These are phyloP conservation scores for Primulina tabacum DNA, from an alignment of 257 asterid genomes.

Conservation along the genomic window DNA sequence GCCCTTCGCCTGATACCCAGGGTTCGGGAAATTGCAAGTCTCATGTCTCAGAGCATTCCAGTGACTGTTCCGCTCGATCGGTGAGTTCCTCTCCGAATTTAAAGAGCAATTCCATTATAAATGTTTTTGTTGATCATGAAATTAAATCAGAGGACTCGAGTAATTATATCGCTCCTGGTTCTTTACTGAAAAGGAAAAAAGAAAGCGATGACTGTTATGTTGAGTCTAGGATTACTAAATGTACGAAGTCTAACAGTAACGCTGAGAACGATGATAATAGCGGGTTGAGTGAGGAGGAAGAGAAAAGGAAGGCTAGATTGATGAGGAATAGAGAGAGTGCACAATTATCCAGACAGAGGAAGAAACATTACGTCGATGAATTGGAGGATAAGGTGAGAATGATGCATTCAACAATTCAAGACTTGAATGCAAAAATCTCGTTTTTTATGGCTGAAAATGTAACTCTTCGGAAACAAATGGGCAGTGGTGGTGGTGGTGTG, in stretches of 20 bases:
- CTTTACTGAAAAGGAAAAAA: slow-evolving; percentile 65
- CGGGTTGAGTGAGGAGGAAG: slow-evolving; percentile 62
- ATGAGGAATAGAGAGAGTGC: slow-evolving; percentile 99
- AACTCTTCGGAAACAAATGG: slow-evolving; percentile 68
- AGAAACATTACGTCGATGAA: slow-evolving; percentile 92
- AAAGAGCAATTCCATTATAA: slow-evolving; percentile 38
- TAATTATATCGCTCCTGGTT: slow-evolving; percentile 25
- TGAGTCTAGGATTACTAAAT: slow-evolving; percentile 46
- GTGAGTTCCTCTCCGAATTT: slow-evolving; percentile 61
- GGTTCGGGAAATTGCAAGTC: slow-evolving; percentile 58
- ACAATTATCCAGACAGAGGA: slow-evolving; percentile 88
- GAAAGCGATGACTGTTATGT: slow-evolving; percentile 39
- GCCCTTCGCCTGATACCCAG: slow-evolving; percentile 64
- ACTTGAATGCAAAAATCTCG: slow-evolving; percentile 70
- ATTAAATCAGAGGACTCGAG: slow-evolving; percentile 49
- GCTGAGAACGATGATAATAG: slow-evolving; percentile 30
- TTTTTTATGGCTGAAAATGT: slow-evolving; percentile 81
- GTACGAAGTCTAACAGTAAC: slow-evolving; percentile 42
- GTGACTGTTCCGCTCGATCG: slow-evolving; percentile 41
- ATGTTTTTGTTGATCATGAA: slow-evolving; percentile 53
- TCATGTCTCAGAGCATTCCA: slow-evolving; percentile 50
- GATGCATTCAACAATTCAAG: slow-evolving; percentile 93
- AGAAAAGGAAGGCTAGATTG: slow-evolving; percentile 76
- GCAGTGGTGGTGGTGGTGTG: slow-evolving; percentile 42
- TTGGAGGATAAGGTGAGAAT: slow-evolving; percentile 85